Base-by-base conservation (phyloP, 371 early-diverging fungal genomes). In the Syncephalis fuscata region DNA sequence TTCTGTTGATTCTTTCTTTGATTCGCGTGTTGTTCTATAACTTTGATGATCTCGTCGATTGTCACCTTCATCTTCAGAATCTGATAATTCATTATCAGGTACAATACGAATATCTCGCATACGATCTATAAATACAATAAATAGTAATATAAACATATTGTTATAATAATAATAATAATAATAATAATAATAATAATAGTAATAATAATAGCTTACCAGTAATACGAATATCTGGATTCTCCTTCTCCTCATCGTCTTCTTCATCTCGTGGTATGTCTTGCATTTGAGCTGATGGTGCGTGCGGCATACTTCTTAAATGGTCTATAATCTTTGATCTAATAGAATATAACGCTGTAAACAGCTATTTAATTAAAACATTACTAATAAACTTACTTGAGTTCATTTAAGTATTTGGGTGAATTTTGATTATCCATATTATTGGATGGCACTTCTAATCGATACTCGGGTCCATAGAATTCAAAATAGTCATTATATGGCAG, bases 351-450 rank as follows among this genome's bases (percentile, higher is more conserved):
- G 4, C 15, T 17, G 22, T 20, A 37, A 36, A 25, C 9, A 32
- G 11, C 32, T 26, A 44, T 44, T 22, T 24, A 43, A 24, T 36
- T 14, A 20, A n/a, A 2, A 4, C 10, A 43, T 20, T 49, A 14
- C 27, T 46, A 26, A 17, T 16, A 46, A 11, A 49, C 67, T 58
- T 69, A 83, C 82, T 79, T 80, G 39, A 80, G 82, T 51, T 76
- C 80, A 15, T 92, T 89, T 23, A 99, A 62, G 57, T 92, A 95
- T 52, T 92, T 83, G 9, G 73, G 69, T 0, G 85, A 78, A 66
- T 98, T 93, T 55, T 82, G 71, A 67, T 98, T 92, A 24, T 88
- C 88, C 97, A 97, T 98, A 52, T 93, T 93, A 60, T 80, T 91
- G 7, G 86, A 68, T 3, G 87, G 88, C 3, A 99, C 94, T 45